Conservation (phyloP, 106 monocot species). For the Amphibolis antarctica region DNA sequence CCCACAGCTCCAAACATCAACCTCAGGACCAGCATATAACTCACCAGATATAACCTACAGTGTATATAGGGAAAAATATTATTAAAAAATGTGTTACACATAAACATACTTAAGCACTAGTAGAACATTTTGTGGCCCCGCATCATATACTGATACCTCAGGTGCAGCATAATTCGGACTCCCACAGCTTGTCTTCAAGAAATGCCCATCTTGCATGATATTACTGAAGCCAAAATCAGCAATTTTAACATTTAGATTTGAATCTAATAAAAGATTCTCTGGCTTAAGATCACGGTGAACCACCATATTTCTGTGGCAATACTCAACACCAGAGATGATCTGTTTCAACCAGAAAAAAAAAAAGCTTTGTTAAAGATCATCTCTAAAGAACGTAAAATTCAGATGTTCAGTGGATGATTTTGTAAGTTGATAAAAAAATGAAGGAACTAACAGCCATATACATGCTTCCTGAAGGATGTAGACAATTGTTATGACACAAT, state of each 20-base stretch:
- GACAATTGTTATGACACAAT: not conserved
- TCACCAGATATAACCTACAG: constrained; percentile 25
- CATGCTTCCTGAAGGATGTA: no score
- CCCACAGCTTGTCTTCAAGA: constrained; percentile 26
- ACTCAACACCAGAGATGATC: constrained; percentile 30
- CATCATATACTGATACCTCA: constrained; percentile 15
- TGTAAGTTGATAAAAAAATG: no score
- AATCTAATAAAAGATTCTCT: constrained; percentile 21
- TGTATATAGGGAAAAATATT: no score
- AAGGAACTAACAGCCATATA: no score
- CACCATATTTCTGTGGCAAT: constrained; percentile 29
- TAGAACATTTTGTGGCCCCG: not conserved
- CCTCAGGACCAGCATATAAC: constrained; percentile 27
- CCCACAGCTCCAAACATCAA: constrained; percentile 30
- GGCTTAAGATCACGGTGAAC: constrained; percentile 27
- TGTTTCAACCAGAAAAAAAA: not conserved
- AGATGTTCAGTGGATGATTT: no score
- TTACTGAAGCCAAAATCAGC: constrained; percentile 28
- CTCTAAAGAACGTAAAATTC: not conserved
- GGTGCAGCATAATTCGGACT: constrained; percentile 32
- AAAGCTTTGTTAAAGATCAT: not conserved
- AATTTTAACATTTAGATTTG: constrained; percentile 19
- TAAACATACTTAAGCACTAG: not conserved
- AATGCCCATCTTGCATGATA: constrained; percentile 27
- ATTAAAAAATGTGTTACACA: not conserved